These are phyloP conservation scores for Monilinia aucupariae DNA, from an alignment of 2,329 filamentous ascomycete genomes.

Conservation along the genomic window DNA sequence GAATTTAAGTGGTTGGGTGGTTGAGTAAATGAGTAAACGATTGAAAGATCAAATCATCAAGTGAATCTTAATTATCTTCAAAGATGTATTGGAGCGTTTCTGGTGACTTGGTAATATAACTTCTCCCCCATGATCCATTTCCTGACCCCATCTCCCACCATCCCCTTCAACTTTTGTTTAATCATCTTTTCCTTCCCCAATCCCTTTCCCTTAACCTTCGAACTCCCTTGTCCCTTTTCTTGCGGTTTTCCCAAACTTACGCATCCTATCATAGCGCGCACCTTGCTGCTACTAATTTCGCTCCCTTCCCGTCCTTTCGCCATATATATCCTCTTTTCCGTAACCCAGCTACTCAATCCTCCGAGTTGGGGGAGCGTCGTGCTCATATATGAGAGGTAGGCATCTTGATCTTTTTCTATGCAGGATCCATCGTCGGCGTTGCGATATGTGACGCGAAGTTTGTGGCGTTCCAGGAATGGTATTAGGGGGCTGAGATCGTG, in stretches of 20 bases:
- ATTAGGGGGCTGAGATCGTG: conserved; percentile 51
- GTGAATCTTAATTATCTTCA: too few relatives aligned
- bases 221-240: conserved; percentile 50
- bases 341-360: neutral
- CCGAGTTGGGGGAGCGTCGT: neutral
- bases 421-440: conserved; percentile 43
- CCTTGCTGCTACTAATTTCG: neutral
- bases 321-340: neutral
- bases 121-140: conserved; percentile 14
- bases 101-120: neutral
- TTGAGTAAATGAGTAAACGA: too few relatives aligned
- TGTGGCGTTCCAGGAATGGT: conserved; percentile 58
- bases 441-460: conserved; percentile 58
- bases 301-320: neutral
- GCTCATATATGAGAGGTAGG: neutral
- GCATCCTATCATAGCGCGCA: neutral
- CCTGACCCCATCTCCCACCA: neutral
- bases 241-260: conserved; percentile 35
- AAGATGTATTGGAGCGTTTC: too few relatives aligned
- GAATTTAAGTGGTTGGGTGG: too few relatives aligned
- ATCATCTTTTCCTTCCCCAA: conserved; percentile 49
- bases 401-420: neutral
- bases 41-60: too few relatives aligned
- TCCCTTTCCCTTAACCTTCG: conserved; percentile 47
- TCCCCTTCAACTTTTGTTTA: conserved; percentile 2